These are phyloP conservation scores for Citrullus mucosospermus DNA, from an alignment of 306 rosid genomes.

Conservation along the genomic window DNA sequence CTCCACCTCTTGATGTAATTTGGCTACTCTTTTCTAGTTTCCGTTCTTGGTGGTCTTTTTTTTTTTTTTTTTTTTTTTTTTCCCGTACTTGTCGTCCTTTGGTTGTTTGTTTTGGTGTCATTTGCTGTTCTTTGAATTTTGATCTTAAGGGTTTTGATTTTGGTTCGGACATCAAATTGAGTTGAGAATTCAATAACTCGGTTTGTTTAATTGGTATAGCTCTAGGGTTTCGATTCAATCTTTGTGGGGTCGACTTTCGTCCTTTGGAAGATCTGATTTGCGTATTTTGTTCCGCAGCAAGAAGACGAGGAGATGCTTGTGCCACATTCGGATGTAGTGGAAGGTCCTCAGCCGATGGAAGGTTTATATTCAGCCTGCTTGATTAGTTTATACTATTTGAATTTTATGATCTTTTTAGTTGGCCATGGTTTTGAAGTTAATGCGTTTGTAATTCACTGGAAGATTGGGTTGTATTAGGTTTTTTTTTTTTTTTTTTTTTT, in stretches of 20 bases:
- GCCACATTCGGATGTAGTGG: slow-evolving; percentile 41
- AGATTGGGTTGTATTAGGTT: not conserved
- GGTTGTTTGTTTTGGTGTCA: slow-evolving; percentile 1
- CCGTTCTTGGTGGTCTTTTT: not conserved
- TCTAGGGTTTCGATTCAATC: slow-evolving; percentile 33
- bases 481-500: not conserved
- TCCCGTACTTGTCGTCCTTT: not conserved
- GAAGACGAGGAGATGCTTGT: slow-evolving; percentile 54
- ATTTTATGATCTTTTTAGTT: slow-evolving; percentile 2
- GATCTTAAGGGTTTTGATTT: slow-evolving; percentile 16
- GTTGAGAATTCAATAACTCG: slow-evolving; percentile 7
- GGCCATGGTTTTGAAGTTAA: slow-evolving; percentile 4
- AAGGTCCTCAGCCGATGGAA: slow-evolving; percentile 60
- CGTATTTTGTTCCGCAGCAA: slow-evolving; percentile 26
- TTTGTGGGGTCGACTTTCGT: slow-evolving; percentile 24
- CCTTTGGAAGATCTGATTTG: slow-evolving; percentile 26
- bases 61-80: not conserved
- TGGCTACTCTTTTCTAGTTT: slow-evolving; percentile 1
- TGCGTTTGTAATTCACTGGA: slow-evolving; percentile 9
- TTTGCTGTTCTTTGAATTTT: slow-evolving; percentile 8
- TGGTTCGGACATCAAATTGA: slow-evolving; percentile 10
- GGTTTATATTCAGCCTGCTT: slow-evolving; percentile 14
- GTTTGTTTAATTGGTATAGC: slow-evolving; percentile 8
- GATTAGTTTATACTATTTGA: not conserved
- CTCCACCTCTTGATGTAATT: slow-evolving; percentile 37